These are phyloP conservation scores for Tritrichomonas foetus DNA, from an alignment of 208 protist genomes.

Conservation along the genomic window DNA sequence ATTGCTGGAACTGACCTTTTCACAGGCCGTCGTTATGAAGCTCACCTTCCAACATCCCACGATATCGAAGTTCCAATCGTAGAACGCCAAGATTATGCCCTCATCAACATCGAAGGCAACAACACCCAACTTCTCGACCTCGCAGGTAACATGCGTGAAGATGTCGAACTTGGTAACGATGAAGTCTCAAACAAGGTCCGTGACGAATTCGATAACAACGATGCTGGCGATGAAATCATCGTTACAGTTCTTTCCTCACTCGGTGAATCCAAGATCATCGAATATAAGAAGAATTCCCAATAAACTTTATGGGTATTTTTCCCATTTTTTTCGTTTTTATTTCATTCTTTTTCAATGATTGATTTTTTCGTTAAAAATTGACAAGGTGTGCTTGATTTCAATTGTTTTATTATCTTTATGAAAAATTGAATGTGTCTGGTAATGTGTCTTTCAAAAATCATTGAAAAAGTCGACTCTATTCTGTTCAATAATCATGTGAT, in stretches of 20 bases:
- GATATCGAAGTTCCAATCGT: slow-evolving; percentile 90
- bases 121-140: slow-evolving; percentile 9
- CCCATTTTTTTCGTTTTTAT: background rate
- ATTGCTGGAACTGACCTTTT: slow-evolving; percentile 94
- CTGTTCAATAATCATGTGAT: no score
- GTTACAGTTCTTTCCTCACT: slow-evolving; percentile 12
- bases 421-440: no score
- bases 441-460: no score
- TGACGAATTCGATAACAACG: background rate
- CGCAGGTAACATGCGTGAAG: background rate
- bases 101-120: slow-evolving; percentile 70
- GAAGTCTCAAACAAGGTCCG: background rate
- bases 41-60: slow-evolving; percentile 87
- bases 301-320: background rate
- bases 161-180: slow-evolving; percentile 33
- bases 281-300: background rate
- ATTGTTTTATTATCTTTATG: no score
- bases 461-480: no score
- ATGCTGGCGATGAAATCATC: background rate
- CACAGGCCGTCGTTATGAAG: slow-evolving; percentile 93
- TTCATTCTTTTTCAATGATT: no score
- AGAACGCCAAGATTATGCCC: slow-evolving; percentile 77
- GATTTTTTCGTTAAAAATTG: no score
- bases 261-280: background rate
- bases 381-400: no score